phyloP scores from a whole-genome alignment of 192 early-diverging fungal species.

The Coemansia sp. region DNA sequence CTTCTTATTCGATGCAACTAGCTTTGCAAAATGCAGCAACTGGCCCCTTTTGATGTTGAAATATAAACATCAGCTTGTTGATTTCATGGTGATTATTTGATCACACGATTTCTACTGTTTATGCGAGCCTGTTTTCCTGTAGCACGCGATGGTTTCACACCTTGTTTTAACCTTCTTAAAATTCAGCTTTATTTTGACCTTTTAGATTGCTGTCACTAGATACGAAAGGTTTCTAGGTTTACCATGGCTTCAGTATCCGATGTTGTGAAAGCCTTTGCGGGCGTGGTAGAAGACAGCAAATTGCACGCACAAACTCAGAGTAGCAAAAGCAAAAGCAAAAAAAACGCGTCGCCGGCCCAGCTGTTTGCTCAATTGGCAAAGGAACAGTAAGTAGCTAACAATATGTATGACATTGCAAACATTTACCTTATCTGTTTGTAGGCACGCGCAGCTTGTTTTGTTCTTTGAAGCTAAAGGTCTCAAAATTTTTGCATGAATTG shows the following conservation, averaged over 20 bases:
- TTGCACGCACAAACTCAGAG: background rate
- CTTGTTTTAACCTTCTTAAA: no score
- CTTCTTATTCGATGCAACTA: no score
- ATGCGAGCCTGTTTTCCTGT: no score
- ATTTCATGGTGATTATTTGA: no score
- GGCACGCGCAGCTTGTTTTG: no score
- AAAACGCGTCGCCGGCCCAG: slow-evolving; percentile 11
- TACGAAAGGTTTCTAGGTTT: background rate
- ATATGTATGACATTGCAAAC: background rate
- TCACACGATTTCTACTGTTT: no score
- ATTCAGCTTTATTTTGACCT: background rate
- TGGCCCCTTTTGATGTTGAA: no score
- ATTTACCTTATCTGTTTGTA: no score
- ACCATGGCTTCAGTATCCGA: slow-evolving; percentile 5
- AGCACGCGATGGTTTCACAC: no score
- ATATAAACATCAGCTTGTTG: no score
- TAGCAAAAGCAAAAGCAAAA: background rate
- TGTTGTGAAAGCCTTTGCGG: slow-evolving; percentile 34
- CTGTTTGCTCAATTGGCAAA: slow-evolving; percentile 27
- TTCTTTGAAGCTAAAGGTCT: background rate
- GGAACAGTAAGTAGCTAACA: slow-evolving; percentile 31
- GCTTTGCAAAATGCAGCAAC: no score
- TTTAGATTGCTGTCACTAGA: background rate
- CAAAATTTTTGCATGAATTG: background rate
- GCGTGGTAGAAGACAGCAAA: slow-evolving; percentile 24